Percentiles rank a stretch among this genome's conserved stretches.
phyloP scores from a whole-genome alignment of 164 flowering plant genomes.

The Piper longum region DNA sequence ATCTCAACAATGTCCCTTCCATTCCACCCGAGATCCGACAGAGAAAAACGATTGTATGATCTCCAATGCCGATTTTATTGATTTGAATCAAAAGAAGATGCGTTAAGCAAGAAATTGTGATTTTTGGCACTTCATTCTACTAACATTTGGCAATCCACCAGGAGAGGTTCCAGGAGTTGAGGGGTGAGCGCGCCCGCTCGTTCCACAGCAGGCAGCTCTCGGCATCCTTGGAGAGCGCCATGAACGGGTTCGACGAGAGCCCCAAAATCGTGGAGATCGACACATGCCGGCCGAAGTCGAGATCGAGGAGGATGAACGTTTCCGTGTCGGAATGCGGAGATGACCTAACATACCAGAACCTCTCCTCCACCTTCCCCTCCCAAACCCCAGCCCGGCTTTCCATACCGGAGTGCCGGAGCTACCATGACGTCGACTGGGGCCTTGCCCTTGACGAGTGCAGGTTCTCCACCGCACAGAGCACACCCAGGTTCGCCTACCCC shows the following conservation, averaged over 20 bases:
- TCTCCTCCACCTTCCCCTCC: conserved; percentile 39
- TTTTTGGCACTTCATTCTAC: not conserved
- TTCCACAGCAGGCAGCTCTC: conserved; percentile 63
- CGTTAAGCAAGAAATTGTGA: not conserved
- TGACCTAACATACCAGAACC: conserved; percentile 23
- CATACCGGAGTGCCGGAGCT: conserved; percentile 26
- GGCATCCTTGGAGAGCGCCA: conserved; percentile 29
- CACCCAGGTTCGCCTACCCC: conserved; percentile 46
- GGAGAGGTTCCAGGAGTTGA: conserved; percentile 54
- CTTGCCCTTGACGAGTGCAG: conserved; percentile 42
- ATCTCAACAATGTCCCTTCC: conserved; percentile 9
- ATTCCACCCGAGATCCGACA: conserved; percentile 19
- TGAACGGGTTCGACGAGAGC: conserved; percentile 36
- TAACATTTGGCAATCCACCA: conserved; percentile 8
- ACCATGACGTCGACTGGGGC: conserved; percentile 49
- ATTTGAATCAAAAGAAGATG: not conserved
- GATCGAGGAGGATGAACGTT: conserved; percentile 30
- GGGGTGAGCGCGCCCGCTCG: conserved; percentile 41
- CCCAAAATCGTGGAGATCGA: conserved; percentile 88
- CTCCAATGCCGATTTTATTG: not conserved
- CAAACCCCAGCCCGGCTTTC: conserved; percentile 40
- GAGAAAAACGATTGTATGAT: conserved; percentile 35
- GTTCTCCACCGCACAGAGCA: conserved; percentile 69
- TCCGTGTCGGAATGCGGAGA: conserved; percentile 38
- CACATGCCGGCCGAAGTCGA: conserved; percentile 41